Evolutionary conservation across 495 filamentous ascomycete genomes (phyloP).

Genomic region (Astrocystis sublimbata): DNA sequence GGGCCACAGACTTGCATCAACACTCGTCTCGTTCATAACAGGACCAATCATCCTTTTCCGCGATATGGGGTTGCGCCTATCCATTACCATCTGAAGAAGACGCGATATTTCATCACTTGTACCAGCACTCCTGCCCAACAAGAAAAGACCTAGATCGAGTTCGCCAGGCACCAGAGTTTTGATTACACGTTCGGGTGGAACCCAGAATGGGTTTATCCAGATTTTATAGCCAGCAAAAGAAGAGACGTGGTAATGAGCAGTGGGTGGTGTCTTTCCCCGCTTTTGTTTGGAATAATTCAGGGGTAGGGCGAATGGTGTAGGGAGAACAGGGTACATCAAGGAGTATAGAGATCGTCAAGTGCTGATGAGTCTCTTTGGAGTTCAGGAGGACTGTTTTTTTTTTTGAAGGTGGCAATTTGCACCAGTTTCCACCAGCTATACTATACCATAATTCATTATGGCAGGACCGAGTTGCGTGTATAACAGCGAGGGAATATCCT

Average conservation of each 20-base stretch:
- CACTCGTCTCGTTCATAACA: not conserved
- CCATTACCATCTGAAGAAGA: not conserved
- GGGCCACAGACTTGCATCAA: not conserved
- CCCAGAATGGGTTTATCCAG: not conserved
- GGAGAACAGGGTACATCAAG: constrained; percentile 2
- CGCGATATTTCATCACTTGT: not conserved
- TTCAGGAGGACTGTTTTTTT: constrained; percentile 19
- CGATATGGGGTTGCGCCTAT: not conserved
- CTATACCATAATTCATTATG: not conserved
- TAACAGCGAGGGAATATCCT: not conserved
- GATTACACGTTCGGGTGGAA: not conserved
- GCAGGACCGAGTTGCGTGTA: too few relatives aligned
- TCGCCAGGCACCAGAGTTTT: not conserved
- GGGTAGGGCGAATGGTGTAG: too few relatives aligned
- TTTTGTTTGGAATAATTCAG: not conserved
- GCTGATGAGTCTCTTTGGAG: constrained; percentile 53
- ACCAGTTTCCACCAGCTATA: not conserved
- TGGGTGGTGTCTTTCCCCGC: not conserved
- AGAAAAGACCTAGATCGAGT: not conserved
- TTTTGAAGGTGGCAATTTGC: not conserved
- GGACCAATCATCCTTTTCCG: not conserved
- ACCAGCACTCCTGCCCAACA: not conserved
- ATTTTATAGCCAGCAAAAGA: not conserved
- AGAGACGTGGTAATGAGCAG: constrained; percentile 2
- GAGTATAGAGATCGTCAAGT: constrained; percentile 50